Evolutionary conservation across 148 eudicot species (phyloP), one percentile per base, ranked within the genome.

Genomic region (Pouteria glomerata): DNA sequence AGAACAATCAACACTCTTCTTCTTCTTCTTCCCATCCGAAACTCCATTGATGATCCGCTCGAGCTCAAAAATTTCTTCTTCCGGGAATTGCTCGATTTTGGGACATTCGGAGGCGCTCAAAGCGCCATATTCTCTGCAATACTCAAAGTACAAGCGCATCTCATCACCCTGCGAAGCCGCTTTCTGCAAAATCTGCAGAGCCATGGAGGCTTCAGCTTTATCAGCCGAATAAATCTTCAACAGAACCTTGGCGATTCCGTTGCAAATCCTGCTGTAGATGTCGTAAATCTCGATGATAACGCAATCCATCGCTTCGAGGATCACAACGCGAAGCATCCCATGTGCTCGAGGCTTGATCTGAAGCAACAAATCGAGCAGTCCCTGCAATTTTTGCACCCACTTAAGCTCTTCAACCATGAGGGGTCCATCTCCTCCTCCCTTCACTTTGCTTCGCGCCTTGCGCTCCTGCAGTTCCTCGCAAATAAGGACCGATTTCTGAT

Each of bases 261-360:
- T 77, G 55, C 97, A 89, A 12, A 89, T 88, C 66, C 77, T 79
- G 74, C 93, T 81, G 52, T 91, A 91, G 23, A 85, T 57, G 50
- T 84, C 89, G 19, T 85, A 91, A 0, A 91, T 74, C 73, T 95
- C 97, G 4, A 88, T 84, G 18, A 91, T 37, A 41, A 89, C 68
- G 52, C 96, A 83, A 48, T 95, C 93, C 92, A 95, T 91, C 6
- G 87, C 97, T 41, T 95, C 93, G 3, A 81, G 72, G 23, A 91
- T 42, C 4, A 88, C 73, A 51, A 71, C 60, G 1, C 58, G 68
- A 4, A 27, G 66, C 57, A 70, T 74, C 8, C 71, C 77, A 0
- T 48, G 15, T 0, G 76, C 58, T 3, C 37, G 66, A 1, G 97
- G 97, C 72, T 75, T 78, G 53, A 95, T 85, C 58, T 84, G 77